These are phyloP conservation scores for Takashimella koratensis DNA, from an alignment of 1,284 basidiomycete species.

Conservation along the genomic window DNA sequence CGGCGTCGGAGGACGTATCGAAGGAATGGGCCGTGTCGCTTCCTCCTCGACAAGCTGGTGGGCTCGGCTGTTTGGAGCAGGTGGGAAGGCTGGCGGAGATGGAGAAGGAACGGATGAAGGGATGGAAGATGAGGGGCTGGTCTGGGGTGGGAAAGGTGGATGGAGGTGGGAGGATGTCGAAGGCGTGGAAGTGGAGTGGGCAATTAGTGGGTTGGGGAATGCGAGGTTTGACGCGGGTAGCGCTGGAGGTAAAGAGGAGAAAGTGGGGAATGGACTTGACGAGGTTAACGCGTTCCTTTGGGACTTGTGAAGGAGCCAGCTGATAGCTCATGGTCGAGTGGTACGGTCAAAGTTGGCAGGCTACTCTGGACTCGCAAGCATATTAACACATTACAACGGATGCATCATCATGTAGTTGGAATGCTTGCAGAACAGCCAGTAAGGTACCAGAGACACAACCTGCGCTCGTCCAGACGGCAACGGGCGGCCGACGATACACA, in stretches of 20 bases:
- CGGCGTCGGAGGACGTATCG: conserved; percentile 38
- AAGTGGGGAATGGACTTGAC: conserved; percentile 33
- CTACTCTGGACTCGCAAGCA: no score
- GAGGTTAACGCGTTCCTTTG: conserved; percentile 35
- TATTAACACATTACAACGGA: no score
- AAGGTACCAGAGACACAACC: no score
- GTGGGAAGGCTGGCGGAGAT: background rate
- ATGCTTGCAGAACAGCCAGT: no score
- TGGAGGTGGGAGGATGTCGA: conserved; percentile 47
- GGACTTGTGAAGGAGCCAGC: conserved; percentile 14
- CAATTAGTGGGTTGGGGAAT: conserved; percentile 26
- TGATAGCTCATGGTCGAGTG: no score
- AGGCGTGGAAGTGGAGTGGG: conserved; percentile 44
- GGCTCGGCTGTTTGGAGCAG: conserved; percentile 23
- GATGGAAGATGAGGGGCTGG: conserved; percentile 32
- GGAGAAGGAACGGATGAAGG: conserved; percentile 8
- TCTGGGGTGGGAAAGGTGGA: conserved; percentile 40
- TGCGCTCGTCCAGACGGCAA: no score
- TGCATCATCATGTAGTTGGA: no score
- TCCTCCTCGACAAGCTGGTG: conserved; percentile 19
- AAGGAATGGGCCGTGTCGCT: conserved; percentile 40
- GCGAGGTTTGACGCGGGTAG: conserved; percentile 7
- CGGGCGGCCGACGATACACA: no score
- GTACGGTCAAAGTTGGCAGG: no score
- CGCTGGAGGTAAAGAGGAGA: conserved; percentile 1